Evolutionary conservation across 208 protist species (phyloP).

Genomic region (Wallacemonas sp.): DNA sequence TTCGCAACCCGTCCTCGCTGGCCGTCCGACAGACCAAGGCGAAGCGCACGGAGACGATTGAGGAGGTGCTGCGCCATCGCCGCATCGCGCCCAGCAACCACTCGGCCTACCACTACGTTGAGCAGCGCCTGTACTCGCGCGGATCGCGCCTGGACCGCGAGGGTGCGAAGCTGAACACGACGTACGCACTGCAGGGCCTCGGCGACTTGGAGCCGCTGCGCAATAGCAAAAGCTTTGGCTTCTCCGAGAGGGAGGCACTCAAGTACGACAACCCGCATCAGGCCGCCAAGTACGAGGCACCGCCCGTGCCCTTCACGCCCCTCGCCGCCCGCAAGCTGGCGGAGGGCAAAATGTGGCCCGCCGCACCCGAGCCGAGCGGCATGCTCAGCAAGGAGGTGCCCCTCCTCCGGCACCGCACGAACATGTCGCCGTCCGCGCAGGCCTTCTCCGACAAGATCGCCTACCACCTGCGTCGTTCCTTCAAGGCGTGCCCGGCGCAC

Average conservation of each 20-base stretch:
- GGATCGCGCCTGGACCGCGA: slow-evolving; percentile 82
- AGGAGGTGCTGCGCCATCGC: slow-evolving; percentile 44
- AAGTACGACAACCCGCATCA: slow-evolving; percentile 77
- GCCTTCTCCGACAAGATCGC: slow-evolving; percentile 81
- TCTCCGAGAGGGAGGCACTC: slow-evolving; percentile 73
- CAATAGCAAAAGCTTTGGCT: slow-evolving; percentile 83
- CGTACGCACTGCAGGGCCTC: slow-evolving; percentile 86
- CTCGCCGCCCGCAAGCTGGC: slow-evolving; percentile 86
- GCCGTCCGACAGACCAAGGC: slow-evolving; percentile 72
- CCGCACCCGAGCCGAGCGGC: slow-evolving; percentile 71
- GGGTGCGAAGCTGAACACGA: slow-evolving; percentile 79
- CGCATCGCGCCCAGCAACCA: slow-evolving; percentile 49
- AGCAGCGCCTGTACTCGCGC: slow-evolving; percentile 80
- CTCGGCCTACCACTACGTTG: slow-evolving; percentile 69
- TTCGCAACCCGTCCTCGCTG: slow-evolving; percentile 68
- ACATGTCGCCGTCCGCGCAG: slow-evolving; percentile 88
- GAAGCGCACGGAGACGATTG: slow-evolving; percentile 79
- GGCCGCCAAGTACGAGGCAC: slow-evolving; percentile 68
- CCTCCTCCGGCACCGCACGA: slow-evolving; percentile 64
- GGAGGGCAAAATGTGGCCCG: slow-evolving; percentile 85
- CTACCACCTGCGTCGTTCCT: slow-evolving; percentile 83
- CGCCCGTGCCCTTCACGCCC: slow-evolving; percentile 78
- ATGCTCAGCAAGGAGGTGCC: slow-evolving; percentile 86
- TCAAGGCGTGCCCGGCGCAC: slow-evolving; percentile 83
- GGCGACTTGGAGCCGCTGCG: slow-evolving; percentile 87